phyloP scores from a whole-genome alignment of 2,329 filamentous ascomycete genomes.

The Myriosclerotinia scirpicola region DNA sequence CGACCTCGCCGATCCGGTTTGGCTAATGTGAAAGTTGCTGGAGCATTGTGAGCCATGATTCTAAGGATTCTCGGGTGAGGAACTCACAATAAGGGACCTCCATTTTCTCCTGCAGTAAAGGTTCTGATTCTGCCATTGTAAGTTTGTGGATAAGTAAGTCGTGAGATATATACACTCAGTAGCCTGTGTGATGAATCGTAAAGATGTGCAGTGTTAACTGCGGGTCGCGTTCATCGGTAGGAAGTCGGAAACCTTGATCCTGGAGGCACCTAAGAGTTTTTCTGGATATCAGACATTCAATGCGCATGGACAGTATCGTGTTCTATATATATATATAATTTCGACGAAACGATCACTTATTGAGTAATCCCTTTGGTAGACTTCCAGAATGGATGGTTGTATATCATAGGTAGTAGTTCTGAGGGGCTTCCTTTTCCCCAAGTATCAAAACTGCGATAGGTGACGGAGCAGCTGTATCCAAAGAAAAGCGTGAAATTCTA shows the following conservation, averaged over 20 bases:
- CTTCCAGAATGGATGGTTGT: background rate
- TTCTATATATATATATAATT: background rate
- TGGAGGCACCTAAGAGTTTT: background rate
- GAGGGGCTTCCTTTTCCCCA: background rate
- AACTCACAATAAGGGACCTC: slow-evolving; percentile 20
- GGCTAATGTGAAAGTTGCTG: slow-evolving; percentile 36
- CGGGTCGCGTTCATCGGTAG: slow-evolving; percentile 1
- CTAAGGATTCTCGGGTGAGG: background rate
- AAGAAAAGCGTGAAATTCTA: slow-evolving; percentile 2
- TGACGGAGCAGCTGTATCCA: background rate
- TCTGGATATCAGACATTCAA: background rate
- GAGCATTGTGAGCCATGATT: slow-evolving; percentile 22
- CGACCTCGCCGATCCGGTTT: slow-evolving; percentile 32
- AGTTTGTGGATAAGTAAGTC: background rate
- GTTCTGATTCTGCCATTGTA: slow-evolving; percentile 17
- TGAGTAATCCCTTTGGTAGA: background rate
- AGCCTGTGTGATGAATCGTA: background rate
- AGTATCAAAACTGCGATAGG: background rate
- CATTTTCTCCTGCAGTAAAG: slow-evolving; percentile 24
- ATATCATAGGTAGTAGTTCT: background rate
- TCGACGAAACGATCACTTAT: background rate
- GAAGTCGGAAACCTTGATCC: slow-evolving; percentile 16
- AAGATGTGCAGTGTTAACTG: slow-evolving; percentile 4
- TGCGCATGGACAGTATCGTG: background rate
- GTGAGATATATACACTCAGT: background rate